Base-by-base conservation (phyloP, 2,329 filamentous ascomycete genomes). In the Coniella vitis region DNA sequence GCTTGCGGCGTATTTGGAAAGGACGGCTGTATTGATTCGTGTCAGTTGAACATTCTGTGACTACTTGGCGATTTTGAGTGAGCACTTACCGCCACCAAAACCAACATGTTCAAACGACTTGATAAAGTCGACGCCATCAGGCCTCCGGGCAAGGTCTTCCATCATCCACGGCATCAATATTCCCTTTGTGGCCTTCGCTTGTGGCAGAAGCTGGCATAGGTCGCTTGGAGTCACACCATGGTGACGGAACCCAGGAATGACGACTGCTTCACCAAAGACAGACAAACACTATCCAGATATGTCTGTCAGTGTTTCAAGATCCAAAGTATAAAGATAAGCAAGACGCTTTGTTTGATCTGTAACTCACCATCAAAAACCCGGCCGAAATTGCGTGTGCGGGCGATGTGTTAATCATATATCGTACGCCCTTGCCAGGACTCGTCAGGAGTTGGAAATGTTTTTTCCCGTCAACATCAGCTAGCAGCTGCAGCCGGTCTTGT, bases 151-250 rank as follows among this genome's bases (percentile, higher is more conserved):
- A 22, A 58, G 46, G 1, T 52, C 45, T 21, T 59, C 57, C 56
- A 58, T 55, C 5, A 55, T 47, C 49, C 57, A 55, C 7, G 57
- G 57, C 12, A 53, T 52, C n/a, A 59, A 31, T 3, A 56, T 38
- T 2, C 43, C 54, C 12, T 48, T 45, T 14, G 48, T 51, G 4
- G 42, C 52, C 16, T 47, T 53, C 2, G 56, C 48, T 17, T 51
- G 34, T 1, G 45, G 40, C 8, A 57, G 41, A 4, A 59, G 36
- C 7, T 49, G 45, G 21, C 48, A 49, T 10, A 55, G 47, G 10
- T 57, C 56, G 4, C 32, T 51, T 4, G 46, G 25, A 10, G 35
- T 32, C 22, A 55, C 42, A 7, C 25, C 45, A n/a, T 50, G 55
- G 31, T 54, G 48, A n/a, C 57, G 55, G 39, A 54, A 56, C 9